Conservation (phyloP, 2,329 filamentous ascomycete species). For the Fusarium sp. region DNA sequence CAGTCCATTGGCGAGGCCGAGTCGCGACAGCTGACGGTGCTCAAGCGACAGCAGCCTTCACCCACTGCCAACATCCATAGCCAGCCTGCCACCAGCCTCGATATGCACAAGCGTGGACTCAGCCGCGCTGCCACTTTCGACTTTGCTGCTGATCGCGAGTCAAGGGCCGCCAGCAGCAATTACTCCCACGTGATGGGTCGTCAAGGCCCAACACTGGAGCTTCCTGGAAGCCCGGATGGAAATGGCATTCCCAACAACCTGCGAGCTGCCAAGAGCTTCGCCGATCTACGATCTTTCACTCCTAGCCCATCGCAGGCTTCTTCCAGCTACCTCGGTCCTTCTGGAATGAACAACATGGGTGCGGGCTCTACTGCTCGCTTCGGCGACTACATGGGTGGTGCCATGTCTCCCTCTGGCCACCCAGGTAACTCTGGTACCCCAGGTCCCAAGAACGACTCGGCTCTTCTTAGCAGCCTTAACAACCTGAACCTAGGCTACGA, state of each 20-base stretch:
- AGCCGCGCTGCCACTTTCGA: conserved; percentile 98
- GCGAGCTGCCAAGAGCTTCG: conserved; percentile 94
- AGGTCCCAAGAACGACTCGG: conserved; percentile 53
- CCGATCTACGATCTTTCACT: conserved; percentile 92
- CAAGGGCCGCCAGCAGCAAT: conserved; percentile 71
- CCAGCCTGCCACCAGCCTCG: conserved; percentile 72
- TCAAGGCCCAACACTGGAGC: conserved; percentile 85
- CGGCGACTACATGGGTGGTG: conserved; percentile 58
- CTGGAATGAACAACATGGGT: conserved; percentile 66
- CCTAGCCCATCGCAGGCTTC: conserved; percentile 89
- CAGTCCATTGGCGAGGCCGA: conserved; percentile 89
- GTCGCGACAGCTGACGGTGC: conserved; percentile 89
- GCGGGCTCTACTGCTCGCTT: conserved; percentile 55
- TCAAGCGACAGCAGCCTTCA: conserved; percentile 70
- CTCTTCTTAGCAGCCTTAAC: conserved; percentile 61
- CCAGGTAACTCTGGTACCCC: conserved; percentile 53
- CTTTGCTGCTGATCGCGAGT: conserved; percentile 84
- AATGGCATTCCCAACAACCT: conserved; percentile 78
- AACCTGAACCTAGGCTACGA: conserved; percentile 66
- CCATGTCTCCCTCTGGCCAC: conserved; percentile 50
- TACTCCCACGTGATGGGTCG: conserved; percentile 79
- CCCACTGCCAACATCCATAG: conserved; percentile 67
- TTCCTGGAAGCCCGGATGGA: conserved; percentile 80
- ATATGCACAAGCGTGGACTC: conserved; percentile 83
- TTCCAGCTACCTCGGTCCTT: conserved; percentile 74